phyloP scores from a whole-genome alignment of 495 filamentous ascomycete genomes.

The Opeltia flavorubescens region DNA sequence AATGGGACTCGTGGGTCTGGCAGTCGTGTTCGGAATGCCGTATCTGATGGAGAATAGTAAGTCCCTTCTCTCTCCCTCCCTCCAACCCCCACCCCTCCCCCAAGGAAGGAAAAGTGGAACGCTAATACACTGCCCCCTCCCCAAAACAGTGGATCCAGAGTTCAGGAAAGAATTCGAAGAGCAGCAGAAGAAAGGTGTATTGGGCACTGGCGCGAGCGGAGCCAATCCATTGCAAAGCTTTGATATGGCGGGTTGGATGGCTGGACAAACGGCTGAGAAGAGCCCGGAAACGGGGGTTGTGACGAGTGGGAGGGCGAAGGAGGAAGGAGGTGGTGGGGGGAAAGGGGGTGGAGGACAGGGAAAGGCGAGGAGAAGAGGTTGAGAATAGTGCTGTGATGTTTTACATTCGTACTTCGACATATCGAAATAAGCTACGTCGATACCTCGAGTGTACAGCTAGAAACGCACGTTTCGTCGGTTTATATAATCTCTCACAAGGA shows the following conservation, averaged over 20 bases:
- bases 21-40: conserved; percentile 74
- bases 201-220: conserved; percentile 24
- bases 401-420: no score
- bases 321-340: not conserved
- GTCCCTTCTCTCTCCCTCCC: conserved; percentile 22
- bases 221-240: conserved; percentile 52
- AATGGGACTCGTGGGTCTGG: conserved; percentile 67
- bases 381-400: no score
- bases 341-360: not conserved
- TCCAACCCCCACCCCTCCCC: not conserved
- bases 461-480: no score
- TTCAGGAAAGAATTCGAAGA: conserved; percentile 84
- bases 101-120: not conserved
- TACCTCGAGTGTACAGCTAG: no score
- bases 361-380: conserved; percentile 1
- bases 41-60: conserved; percentile 91
- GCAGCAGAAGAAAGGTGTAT: conserved; percentile 60
- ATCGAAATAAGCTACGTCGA: no score
- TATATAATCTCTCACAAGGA: no score
- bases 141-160: conserved; percentile 74
- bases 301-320: not conserved
- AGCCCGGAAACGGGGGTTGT: no score
- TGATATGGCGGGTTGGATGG: conserved; percentile 73
- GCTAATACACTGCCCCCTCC: not conserved
- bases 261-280: not conserved